Evolutionary conservation across 441 rosid genomes (phyloP).

Genomic region (Manihot esculenta): DNA sequence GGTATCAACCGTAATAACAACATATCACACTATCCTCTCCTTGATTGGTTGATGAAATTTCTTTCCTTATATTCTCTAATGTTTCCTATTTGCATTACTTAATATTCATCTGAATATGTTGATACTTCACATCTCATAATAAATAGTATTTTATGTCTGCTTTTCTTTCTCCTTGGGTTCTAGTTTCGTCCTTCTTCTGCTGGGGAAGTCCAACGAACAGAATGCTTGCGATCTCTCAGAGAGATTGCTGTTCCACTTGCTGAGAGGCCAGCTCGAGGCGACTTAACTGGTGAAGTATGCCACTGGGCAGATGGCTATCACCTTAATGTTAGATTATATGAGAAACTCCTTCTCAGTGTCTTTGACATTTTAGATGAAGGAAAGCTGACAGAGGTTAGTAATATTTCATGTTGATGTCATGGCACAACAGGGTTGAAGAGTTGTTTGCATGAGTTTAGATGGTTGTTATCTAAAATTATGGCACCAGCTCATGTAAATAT

Average conservation of each 20-base stretch:
- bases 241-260: slow-evolving; percentile 92
- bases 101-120: background rate
- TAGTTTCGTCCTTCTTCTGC: slow-evolving; percentile 83
- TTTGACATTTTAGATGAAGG: slow-evolving; percentile 96
- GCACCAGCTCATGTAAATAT: background rate
- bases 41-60: background rate
- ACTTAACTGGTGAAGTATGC: slow-evolving; percentile 98
- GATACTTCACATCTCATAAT: background rate
- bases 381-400: slow-evolving; percentile 85
- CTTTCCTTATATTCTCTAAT: background rate
- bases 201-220: slow-evolving; percentile 93
- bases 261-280: slow-evolving; percentile 98
- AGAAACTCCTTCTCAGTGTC: slow-evolving; percentile 91
- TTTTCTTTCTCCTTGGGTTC: slow-evolving; percentile 16
- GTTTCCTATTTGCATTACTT: background rate
- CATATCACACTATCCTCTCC: background rate
- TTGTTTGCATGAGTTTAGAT: background rate
- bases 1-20: background rate
- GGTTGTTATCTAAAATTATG: background rate
- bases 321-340: slow-evolving; percentile 87
- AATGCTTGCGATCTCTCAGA: slow-evolving; percentile 85
- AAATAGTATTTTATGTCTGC: slow-evolving; percentile 1
- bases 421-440: background rate
- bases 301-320: slow-evolving; percentile 99
- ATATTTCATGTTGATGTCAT: slow-evolving; percentile 21